phyloP scores from a whole-genome alignment of 1,284 basidiomycete genomes.

The Coniophora puteana region DNA sequence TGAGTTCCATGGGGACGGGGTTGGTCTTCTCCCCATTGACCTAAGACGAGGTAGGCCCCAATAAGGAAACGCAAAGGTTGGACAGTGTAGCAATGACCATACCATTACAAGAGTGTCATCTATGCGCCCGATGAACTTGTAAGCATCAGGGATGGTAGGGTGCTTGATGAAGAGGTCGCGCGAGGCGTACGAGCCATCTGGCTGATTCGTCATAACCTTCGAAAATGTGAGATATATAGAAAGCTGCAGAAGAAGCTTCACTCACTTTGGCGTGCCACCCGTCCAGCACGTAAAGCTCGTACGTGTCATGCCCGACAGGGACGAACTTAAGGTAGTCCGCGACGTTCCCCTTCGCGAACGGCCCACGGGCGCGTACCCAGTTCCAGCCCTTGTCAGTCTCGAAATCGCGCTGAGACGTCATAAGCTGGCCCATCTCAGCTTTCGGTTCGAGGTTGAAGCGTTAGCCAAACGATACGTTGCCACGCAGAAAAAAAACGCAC shows the following conservation, averaged over 20 bases:
- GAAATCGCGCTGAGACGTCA: conserved; percentile 51
- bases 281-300: conserved; percentile 50
- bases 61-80: neutral
- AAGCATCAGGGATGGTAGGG: conserved; percentile 35
- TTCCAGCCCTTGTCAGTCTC: conserved; percentile 57
- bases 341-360: conserved; percentile 23
- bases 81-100: neutral
- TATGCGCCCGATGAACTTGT: conserved; percentile 54
- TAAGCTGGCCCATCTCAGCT: conserved; percentile 37
- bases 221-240: neutral
- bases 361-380: conserved; percentile 39
- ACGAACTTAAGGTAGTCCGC: conserved; percentile 41
- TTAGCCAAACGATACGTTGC: conserved; percentile 3
- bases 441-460: neutral
- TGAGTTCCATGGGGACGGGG: conserved; percentile 43
- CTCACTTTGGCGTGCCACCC: conserved; percentile 52
- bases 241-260: neutral
- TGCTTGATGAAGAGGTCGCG: conserved; percentile 56
- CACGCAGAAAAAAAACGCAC: conserved; percentile 24
- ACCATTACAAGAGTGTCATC: conserved; percentile 55
- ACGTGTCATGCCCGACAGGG: conserved; percentile 39
- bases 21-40: conserved; percentile 56
- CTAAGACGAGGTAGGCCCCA: conserved; percentile 8
- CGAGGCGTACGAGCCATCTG: conserved; percentile 56
- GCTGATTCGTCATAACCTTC: conserved; percentile 44